Evolutionary conservation across 2,329 filamentous ascomycete species (phyloP).

Genomic region (Aspergillus pseudoterreus): DNA sequence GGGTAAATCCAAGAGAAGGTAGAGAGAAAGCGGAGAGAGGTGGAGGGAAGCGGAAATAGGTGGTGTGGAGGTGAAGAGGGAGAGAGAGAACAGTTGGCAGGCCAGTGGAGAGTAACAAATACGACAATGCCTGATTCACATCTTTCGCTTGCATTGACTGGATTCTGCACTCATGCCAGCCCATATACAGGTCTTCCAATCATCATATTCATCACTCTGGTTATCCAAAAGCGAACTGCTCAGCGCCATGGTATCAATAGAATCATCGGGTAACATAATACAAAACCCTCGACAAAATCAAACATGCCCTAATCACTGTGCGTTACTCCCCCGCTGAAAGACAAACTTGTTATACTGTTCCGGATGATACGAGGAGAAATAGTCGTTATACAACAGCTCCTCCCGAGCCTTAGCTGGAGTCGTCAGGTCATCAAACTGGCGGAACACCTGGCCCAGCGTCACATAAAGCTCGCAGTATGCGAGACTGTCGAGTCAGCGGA

Average conservation of each 20-base stretch:
- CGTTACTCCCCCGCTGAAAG: constrained; percentile 7
- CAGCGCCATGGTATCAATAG: neutral
- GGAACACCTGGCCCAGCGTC: constrained; percentile 28
- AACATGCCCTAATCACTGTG: neutral
- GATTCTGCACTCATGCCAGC: too few species aligned
- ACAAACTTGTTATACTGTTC: constrained; percentile 18
- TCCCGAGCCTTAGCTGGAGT: constrained; percentile 13
- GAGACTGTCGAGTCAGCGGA: constrained; percentile 15
- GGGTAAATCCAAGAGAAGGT: neutral
- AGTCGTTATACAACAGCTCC: constrained; percentile 28
- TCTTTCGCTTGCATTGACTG: too few species aligned
- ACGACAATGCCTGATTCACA: neutral
- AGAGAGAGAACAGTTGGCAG: neutral
- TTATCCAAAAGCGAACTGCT: too few species aligned
- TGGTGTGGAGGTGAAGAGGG: neutral
- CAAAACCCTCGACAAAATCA: neutral
- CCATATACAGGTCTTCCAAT: too few species aligned
- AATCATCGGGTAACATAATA: neutral
- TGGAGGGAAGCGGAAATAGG: neutral
- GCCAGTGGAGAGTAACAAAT: neutral
- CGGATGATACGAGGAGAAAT: constrained; percentile 24
- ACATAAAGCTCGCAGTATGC: constrained; percentile 36
- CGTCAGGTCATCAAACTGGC: constrained; percentile 23
- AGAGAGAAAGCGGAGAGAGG: neutral
- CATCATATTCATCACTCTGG: too few species aligned